A percentile compares a stretch with the other conserved stretches of the same genome.
Evolutionary conservation across 768 basidiomycete species (phyloP).

Genomic region (Tylopilus intermedius): DNA sequence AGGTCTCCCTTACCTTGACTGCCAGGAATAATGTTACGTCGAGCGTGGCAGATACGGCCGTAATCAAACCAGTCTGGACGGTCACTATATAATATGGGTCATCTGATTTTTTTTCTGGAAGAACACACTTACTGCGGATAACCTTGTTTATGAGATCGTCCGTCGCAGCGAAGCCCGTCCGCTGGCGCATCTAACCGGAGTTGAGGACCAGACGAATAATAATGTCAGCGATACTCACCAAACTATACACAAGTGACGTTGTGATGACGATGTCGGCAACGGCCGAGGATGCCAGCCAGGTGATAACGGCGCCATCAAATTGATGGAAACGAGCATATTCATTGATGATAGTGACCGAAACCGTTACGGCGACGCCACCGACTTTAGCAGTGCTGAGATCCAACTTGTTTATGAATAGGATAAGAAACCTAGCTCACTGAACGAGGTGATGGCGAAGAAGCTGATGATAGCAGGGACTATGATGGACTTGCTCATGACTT

Average conservation of each 20-base stretch:
- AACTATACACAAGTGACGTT: slow-evolving; percentile 37
- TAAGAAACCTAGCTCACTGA: slow-evolving; percentile 3
- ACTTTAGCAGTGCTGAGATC: slow-evolving; percentile 16
- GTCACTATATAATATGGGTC: slow-evolving; percentile 18
- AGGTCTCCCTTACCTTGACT: slow-evolving; percentile 7
- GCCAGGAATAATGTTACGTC: slow-evolving; percentile 25
- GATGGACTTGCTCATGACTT: slow-evolving; percentile 30
- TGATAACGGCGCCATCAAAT: slow-evolving; percentile 34
- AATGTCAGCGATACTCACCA: slow-evolving; percentile 27
- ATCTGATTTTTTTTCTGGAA: neutral
- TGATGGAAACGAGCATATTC: slow-evolving; percentile 33
- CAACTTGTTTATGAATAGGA: neutral
- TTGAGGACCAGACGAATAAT: neutral
- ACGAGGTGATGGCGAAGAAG: slow-evolving; percentile 10
- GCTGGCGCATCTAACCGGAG: slow-evolving; percentile 33
- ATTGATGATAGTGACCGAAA: slow-evolving; percentile 31
- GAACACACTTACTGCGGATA: slow-evolving; percentile 32
- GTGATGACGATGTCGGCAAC: slow-evolving; percentile 43
- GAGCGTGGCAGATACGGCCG: slow-evolving; percentile 10
- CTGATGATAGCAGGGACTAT: slow-evolving; percentile 24
- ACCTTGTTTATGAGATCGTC: slow-evolving; percentile 38
- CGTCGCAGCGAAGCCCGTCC: slow-evolving; percentile 39
- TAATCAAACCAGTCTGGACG: slow-evolving; percentile 28
- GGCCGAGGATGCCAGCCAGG: slow-evolving; percentile 42
- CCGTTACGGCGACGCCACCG: slow-evolving; percentile 34